A percentile compares a stretch with the other conserved stretches of the same genome.
Evolutionary conservation across 176 grass and related monocot genomes (phyloP).

Genomic region (Aegilops tauschii): DNA sequence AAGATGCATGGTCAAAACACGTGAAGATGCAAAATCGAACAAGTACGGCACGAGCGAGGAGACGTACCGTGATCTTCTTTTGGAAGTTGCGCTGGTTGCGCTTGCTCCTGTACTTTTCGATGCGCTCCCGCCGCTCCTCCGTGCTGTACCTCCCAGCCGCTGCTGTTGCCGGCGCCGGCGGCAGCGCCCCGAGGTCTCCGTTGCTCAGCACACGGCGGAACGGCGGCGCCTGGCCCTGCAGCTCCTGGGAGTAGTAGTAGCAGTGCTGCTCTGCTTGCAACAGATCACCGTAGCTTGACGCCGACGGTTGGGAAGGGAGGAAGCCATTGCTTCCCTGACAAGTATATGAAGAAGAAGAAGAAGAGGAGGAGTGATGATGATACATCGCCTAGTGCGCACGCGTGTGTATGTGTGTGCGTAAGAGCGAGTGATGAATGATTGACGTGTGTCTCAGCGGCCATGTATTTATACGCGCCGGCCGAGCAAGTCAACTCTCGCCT

Average conservation of each 20-base stretch:
- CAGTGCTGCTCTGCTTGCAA: neutral
- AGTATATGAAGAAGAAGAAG: neutral
- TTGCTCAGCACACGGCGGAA: neutral
- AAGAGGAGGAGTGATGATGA: neutral
- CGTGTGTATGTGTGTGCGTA: neutral
- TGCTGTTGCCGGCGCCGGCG: neutral
- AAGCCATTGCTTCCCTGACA: neutral
- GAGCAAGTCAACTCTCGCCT: neutral
- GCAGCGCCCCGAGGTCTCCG: neutral
- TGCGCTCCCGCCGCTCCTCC: conserved; percentile 80
- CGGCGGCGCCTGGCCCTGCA: neutral
- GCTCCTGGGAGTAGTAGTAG: neutral
- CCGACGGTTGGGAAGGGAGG: neutral
- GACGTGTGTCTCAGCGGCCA: neutral
- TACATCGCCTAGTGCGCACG: neutral
- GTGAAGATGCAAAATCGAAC: too few species aligned
- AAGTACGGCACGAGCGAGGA: too few species aligned
- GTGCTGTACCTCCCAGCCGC: conserved; percentile 39
- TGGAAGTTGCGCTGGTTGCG: conserved; percentile 91
- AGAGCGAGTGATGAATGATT: neutral
- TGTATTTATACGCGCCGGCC: neutral
- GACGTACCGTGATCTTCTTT: conserved; percentile 84
- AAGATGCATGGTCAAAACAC: too few species aligned
- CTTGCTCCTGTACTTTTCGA: conserved; percentile 83
- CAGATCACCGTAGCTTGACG: neutral